These are phyloP conservation scores for Phytophthora pisi DNA, from an alignment of 352 stramenopile genomes.

Conservation along the genomic window DNA sequence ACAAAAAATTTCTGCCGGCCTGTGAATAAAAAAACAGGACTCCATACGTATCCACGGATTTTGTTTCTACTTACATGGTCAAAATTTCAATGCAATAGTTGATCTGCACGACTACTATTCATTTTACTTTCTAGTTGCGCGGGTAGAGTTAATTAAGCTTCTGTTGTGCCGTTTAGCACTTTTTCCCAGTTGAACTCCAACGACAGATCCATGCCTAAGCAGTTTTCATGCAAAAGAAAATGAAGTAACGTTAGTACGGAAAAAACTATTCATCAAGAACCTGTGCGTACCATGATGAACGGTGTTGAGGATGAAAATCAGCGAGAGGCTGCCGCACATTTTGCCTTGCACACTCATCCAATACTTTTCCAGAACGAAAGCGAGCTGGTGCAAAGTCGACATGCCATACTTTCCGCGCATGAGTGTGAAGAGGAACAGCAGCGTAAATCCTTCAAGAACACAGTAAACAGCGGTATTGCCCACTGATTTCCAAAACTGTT, in stretches of 20 bases:
- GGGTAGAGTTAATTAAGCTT: neutral
- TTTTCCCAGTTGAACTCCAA: constrained; percentile 4
- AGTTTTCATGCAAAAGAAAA: neutral
- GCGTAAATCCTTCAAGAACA: constrained; percentile 13
- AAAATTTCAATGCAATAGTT: too few relatives aligned
- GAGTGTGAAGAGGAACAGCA: constrained; percentile 26
- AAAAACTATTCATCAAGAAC: neutral
- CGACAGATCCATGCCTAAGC: neutral
- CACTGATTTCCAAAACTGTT: constrained; percentile 10
- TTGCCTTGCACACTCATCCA: constrained; percentile 34
- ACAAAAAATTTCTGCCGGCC: too few relatives aligned
- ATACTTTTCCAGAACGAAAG: constrained; percentile 45
- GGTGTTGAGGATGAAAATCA: constrained; percentile 39
- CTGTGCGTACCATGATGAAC: constrained; percentile 12
- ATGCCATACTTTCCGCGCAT: constrained; percentile 35
- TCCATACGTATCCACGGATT: too few relatives aligned
- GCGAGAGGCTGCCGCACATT: constrained; percentile 26
- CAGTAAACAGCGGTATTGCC: constrained; percentile 15
- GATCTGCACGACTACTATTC: too few relatives aligned
- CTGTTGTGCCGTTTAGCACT: constrained; percentile 1
- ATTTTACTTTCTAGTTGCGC: too few relatives aligned
- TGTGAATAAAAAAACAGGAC: too few relatives aligned
- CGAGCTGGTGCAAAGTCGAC: constrained; percentile 33
- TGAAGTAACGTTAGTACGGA: neutral
- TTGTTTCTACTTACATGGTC: too few relatives aligned